Base-by-base conservation (phyloP, 805 yeast genomes). In the Saccharomycopsis guyanensis region DNA sequence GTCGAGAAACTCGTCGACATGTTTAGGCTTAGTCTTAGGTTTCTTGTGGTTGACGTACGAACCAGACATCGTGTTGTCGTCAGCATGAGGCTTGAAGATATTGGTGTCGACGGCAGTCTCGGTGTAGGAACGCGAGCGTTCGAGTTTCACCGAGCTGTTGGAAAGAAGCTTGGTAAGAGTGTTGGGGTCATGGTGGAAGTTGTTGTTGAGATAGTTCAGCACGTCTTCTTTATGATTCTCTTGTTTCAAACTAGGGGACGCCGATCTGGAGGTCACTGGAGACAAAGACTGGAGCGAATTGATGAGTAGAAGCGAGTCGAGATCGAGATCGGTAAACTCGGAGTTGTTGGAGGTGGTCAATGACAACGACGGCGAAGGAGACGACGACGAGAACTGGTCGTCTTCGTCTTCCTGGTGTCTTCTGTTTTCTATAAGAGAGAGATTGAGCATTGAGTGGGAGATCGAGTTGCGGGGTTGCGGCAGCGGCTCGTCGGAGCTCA, bases 341-440 rank as follows among this genome's bases (percentile, higher is more conserved):
- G 50, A 45, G 13, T 38, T 46, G 31, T 49, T 49, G 20, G 50
- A 45, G 33, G 38, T 37, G 10, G 52, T 40, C 15, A 49, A 23
- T 7, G 50, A 46, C 5, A 49, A 31, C 18, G 44, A 38, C 13
- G 52, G 52, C 4, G 50, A 46, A 4, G 52, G 52, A 1, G 52
- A 49, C n/a, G 36, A 22, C 29, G 29, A 25, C 3, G 46, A 32
- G n/a, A 5, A 5, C 13, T 41, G 27, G 19, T 32, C 43, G 5
- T 19, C 16, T 19, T 10, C 24, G 4, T 15, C 23, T 16, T 42
- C 45, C 16, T 25, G 22, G 8, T 18, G 22, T 10, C 3, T 5
- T 7, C 18, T 16, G 42, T 22, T 33, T 13, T 24, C 24, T 36
- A 29, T 20, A 3, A 42, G 29, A 4, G 45, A 38, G 7, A 43